A percentile compares a stretch with the other conserved stretches of the same genome.
phyloP scores from a whole-genome alignment of 805 yeast species.

The Metschnikowia chrysomelidarum region DNA sequence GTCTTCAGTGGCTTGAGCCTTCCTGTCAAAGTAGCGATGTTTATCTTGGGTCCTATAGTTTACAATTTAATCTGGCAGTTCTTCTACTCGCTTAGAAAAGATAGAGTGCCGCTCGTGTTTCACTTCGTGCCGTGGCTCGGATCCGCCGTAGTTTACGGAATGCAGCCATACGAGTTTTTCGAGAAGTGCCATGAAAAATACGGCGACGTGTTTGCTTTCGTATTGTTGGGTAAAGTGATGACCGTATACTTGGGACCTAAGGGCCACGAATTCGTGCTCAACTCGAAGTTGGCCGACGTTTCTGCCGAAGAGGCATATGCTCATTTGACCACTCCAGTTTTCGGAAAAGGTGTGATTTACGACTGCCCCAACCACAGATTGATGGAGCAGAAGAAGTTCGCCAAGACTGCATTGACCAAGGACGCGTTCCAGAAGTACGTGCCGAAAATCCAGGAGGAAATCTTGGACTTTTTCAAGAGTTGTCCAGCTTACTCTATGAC shows the following conservation, averaged over 20 bases:
- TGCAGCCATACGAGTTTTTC: slow-evolving; percentile 91
- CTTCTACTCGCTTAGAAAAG: slow-evolving; percentile 66
- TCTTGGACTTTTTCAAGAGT: slow-evolving; percentile 57
- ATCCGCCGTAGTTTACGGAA: slow-evolving; percentile 84
- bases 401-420: slow-evolving; percentile 81
- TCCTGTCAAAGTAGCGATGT: slow-evolving; percentile 28
- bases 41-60: slow-evolving; percentile 55
- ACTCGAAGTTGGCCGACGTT: slow-evolving; percentile 84
- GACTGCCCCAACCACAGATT: slow-evolving; percentile 92
- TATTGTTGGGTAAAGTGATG: slow-evolving; percentile 86
- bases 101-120: slow-evolving; percentile 86
- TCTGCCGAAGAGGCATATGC: slow-evolving; percentile 95
- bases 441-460: slow-evolving; percentile 82
- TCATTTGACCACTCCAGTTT: slow-evolving; percentile 98
- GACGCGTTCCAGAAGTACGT: slow-evolving; percentile 84
- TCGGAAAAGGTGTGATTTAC: slow-evolving; percentile 95
- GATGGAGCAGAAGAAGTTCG: slow-evolving; percentile 98
- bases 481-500: slow-evolving; percentile 48
- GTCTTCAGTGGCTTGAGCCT: slow-evolving; percentile 27
- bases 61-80: slow-evolving; percentile 68
- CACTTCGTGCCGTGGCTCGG: slow-evolving; percentile 97
- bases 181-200: slow-evolving; percentile 72
- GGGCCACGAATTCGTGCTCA: slow-evolving; percentile 95
- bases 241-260: slow-evolving; percentile 96
- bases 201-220: slow-evolving; percentile 92